Conservation (phyloP, 495 filamentous ascomycete genomes). For the Hypoxylon perforatum region DNA sequence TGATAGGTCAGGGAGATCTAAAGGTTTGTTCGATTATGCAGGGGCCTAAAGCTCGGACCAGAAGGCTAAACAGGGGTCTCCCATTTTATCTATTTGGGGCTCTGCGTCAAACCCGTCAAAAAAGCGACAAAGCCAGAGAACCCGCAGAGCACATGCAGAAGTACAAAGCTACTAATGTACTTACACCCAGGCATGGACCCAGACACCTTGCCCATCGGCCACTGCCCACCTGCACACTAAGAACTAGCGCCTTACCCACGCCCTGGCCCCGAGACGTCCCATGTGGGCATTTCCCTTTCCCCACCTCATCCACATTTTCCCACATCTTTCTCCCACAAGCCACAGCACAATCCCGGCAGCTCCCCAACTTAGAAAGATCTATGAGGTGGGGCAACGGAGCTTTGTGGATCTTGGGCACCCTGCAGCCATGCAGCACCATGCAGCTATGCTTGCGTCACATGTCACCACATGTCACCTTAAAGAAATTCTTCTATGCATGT, state of each 20-base stretch:
- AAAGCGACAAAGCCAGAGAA: no score
- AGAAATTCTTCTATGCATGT: slow-evolving; percentile 25
- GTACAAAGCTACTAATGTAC: slow-evolving; percentile 17
- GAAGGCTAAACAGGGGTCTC: slow-evolving; percentile 35
- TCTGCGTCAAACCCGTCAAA: slow-evolving; percentile 37
- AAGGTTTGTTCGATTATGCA: slow-evolving; percentile 44
- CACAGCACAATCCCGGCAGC: slow-evolving; percentile 17
- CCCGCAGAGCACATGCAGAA: slow-evolving; percentile 15
- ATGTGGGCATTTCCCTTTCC: slow-evolving; percentile 32
- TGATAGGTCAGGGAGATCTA: slow-evolving; percentile 33
- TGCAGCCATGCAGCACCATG: slow-evolving; percentile 40
- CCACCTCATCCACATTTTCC: slow-evolving; percentile 11
- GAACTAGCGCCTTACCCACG: slow-evolving; percentile 25
- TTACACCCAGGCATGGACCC: background rate
- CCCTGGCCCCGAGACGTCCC: slow-evolving; percentile 43
- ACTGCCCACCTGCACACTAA: background rate
- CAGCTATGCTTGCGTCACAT: slow-evolving; percentile 44
- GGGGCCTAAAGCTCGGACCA: slow-evolving; percentile 35
- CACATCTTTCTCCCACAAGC: background rate
- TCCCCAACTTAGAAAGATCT: slow-evolving; percentile 41
- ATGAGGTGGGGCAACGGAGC: slow-evolving; percentile 28
- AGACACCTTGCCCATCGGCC: no score
- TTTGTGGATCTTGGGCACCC: slow-evolving; percentile 34
- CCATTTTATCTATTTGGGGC: slow-evolving; percentile 45
- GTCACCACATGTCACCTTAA: slow-evolving; percentile 39